phyloP scores from a whole-genome alignment of 495 filamentous ascomycete species.

The Penicillium macrosclerotiorum region DNA sequence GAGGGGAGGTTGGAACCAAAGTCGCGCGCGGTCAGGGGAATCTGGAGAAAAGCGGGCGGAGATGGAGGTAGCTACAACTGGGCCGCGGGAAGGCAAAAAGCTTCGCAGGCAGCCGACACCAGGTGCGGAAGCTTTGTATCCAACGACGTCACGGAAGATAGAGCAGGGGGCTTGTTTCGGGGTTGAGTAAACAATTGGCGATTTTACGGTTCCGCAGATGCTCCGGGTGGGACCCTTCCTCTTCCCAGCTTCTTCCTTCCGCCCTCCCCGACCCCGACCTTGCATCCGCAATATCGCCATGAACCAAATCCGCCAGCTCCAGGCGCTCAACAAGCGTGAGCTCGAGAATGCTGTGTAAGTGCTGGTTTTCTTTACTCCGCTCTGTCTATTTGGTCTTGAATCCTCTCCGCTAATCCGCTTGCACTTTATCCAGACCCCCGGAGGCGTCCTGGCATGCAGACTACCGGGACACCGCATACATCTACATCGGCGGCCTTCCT shows the following conservation, averaged over 20 bases:
- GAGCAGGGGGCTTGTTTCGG: constrained; percentile 12
- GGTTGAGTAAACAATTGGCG: constrained; percentile 29
- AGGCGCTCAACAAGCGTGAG: constrained; percentile 92
- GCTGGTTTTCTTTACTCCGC: neutral
- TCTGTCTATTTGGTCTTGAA: constrained; percentile 3
- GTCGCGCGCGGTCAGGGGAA: constrained; percentile 23
- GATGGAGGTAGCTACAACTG: neutral
- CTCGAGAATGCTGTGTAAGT: constrained; percentile 78
- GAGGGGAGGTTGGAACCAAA: constrained; percentile 12
- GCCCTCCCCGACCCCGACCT: neutral
- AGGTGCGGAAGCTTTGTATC: constrained; percentile 8
- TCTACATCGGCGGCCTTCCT: constrained; percentile 93
- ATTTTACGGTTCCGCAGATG: constrained; percentile 32
- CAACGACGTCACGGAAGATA: constrained; percentile 13
- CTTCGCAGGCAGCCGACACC: neutral
- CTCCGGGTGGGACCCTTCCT: constrained; percentile 23
- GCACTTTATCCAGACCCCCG: constrained; percentile 51
- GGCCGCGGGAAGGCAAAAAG: neutral
- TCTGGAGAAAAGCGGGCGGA: constrained; percentile 13
- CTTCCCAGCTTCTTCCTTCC: constrained; percentile 18
- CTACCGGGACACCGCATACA: constrained; percentile 94
- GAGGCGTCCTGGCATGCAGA: constrained; percentile 96
- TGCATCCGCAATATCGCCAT: constrained; percentile 49
- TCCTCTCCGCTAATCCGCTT: constrained; percentile 21
- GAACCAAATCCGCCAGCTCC: constrained; percentile 90